Evolutionary conservation across 2,329 filamentous ascomycete species (phyloP).

Genomic region (Colletotrichum tropicale): DNA sequence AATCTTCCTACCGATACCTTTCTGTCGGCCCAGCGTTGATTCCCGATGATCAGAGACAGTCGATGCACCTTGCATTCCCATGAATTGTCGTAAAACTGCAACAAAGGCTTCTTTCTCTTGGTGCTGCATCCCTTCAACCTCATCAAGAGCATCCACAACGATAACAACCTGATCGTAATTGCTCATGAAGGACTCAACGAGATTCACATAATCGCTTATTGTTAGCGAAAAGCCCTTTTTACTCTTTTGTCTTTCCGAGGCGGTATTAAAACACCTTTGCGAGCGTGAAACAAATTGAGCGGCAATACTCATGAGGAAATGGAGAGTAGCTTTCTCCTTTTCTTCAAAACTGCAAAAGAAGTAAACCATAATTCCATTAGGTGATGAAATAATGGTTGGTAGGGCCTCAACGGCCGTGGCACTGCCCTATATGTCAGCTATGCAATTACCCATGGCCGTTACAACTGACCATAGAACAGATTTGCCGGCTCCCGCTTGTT

Average conservation of each 20-base stretch:
- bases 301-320: background rate
- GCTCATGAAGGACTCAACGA: background rate
- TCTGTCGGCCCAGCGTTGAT: no score
- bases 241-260: background rate
- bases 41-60: no score
- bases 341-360: background rate
- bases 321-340: background rate
- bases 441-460: no score
- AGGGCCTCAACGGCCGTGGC: no score
- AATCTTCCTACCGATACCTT: no score
- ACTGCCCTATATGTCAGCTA: no score
- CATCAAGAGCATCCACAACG: background rate
- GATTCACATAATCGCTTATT: fast-evolving
- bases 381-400: no score
- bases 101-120: no score
- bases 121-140: background rate
- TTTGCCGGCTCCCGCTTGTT: background rate
- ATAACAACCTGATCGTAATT: background rate
- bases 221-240: background rate
- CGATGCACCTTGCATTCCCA: no score
- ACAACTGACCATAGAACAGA: no score
- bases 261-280: background rate
- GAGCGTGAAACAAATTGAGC: background rate
- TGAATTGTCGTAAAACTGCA: no score
- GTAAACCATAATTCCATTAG: background rate